phyloP scores from a whole-genome alignment of 1,284 basidiomycete genomes.

The Puccinia horiana region DNA sequence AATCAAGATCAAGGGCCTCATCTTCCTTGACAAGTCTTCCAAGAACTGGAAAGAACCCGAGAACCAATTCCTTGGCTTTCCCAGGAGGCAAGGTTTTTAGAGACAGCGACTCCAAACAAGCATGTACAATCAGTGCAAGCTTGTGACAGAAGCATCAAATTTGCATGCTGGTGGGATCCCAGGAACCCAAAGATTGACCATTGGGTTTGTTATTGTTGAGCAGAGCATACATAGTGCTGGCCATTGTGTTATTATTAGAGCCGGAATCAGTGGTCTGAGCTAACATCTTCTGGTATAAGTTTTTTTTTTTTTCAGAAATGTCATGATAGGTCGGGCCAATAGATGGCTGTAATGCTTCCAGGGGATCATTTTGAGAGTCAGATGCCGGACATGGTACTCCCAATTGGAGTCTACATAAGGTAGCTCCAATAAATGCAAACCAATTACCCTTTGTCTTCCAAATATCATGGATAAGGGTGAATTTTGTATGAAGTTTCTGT shows the following conservation, averaged over 20 bases:
- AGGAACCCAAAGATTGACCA: neutral
- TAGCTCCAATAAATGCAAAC: constrained; percentile 9
- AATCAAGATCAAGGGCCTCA: neutral
- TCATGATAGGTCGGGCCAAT: neutral
- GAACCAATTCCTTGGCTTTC: neutral
- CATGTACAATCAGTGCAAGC: neutral
- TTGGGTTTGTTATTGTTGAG: neutral
- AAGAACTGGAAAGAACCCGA: neutral
- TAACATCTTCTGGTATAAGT: neutral
- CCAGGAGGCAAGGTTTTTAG: neutral
- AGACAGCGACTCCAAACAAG: neutral
- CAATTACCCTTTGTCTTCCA: constrained; percentile 18
- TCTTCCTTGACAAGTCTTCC: neutral
- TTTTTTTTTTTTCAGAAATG: neutral
- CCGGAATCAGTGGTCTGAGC: constrained; percentile 3
- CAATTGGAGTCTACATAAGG: neutral
- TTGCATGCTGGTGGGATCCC: neutral
- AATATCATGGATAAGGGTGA: constrained; percentile 25
- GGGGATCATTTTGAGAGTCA: neutral
- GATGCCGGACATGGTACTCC: neutral
- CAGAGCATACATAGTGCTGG: neutral
- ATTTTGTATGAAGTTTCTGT: neutral
- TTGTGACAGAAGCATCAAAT: too few relatives aligned
- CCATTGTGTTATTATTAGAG: constrained; percentile 2
- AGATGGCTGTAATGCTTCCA: constrained; percentile 9